Evolutionary conservation across 768 basidiomycete species (phyloP).

Genomic region (Boletus rex-veris): DNA sequence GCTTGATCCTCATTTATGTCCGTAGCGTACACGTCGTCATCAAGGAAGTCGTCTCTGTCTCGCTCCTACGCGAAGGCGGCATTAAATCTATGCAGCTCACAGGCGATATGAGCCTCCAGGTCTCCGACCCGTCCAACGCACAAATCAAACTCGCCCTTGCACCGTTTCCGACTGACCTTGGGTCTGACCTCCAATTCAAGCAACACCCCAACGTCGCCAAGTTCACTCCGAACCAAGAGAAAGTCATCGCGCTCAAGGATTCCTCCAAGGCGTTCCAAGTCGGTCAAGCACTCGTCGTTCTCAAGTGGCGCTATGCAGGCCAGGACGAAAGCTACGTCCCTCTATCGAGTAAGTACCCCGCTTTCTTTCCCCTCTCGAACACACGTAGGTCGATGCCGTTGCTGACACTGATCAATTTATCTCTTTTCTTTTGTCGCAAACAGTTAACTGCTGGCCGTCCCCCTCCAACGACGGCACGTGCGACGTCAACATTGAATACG

Average conservation of each 20-base stretch:
- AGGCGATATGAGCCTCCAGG: slow-evolving; percentile 90
- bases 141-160: slow-evolving; percentile 69
- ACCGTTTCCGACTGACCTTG: slow-evolving; percentile 53
- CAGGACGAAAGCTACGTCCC: slow-evolving; percentile 92
- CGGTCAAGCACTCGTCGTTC: slow-evolving; percentile 77
- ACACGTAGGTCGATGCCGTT: not conserved
- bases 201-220: slow-evolving; percentile 95
- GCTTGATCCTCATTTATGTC: not conserved
- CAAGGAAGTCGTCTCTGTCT: slow-evolving; percentile 78
- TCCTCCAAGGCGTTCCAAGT: slow-evolving; percentile 80
- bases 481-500: slow-evolving; percentile 96
- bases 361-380: not conserved
- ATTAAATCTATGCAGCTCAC: slow-evolving; percentile 87
- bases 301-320: slow-evolving; percentile 90
- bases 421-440: not conserved
- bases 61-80: slow-evolving; percentile 87
- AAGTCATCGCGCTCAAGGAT: slow-evolving; percentile 82
- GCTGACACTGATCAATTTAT: not conserved
- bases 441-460: slow-evolving; percentile 97
- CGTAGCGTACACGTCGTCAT: slow-evolving; percentile 80
- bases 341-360: slow-evolving; percentile 67
- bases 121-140: slow-evolving; percentile 70
- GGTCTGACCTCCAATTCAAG: slow-evolving; percentile 84
- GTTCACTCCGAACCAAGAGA: slow-evolving; percentile 63
- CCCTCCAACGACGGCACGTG: slow-evolving; percentile 88